These are phyloP conservation scores for Rhizopus sp. DNA, from an alignment of 371 early-diverging fungal genomes.

Conservation along the genomic window DNA sequence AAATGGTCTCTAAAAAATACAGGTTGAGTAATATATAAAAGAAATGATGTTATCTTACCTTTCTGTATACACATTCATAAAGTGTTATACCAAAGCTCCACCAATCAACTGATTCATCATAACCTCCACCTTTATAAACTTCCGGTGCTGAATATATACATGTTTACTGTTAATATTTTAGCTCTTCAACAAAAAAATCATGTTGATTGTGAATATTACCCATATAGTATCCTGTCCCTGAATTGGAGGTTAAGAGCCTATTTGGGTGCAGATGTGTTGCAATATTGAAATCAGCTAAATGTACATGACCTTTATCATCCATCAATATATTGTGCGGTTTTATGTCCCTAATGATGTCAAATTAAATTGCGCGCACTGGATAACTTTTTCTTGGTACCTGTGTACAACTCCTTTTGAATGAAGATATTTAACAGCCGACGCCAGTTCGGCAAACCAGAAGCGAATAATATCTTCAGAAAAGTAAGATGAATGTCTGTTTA, in stretches of 20 bases:
- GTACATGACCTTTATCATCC: constrained; percentile 75
- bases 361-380: not conserved
- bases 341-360: constrained; percentile 56
- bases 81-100: constrained; percentile 92
- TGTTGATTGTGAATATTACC: constrained; percentile 35
- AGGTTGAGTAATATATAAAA: not conserved
- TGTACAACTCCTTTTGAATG: constrained; percentile 82
- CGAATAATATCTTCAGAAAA: constrained; percentile 74
- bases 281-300: constrained; percentile 84
- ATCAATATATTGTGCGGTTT: constrained; percentile 88
- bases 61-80: constrained; percentile 69
- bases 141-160: constrained; percentile 70
- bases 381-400: constrained; percentile 32
- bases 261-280: constrained; percentile 64
- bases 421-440: constrained; percentile 74
- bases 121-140: constrained; percentile 71
- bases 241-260: constrained; percentile 68
- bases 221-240: constrained; percentile 83
- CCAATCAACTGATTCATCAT: constrained; percentile 82
- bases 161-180: constrained; percentile 1
- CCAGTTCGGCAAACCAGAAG: constrained; percentile 80
- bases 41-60: constrained; percentile 26
- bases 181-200: not conserved
- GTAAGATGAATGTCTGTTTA: constrained; percentile 53
- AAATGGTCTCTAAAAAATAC: constrained; percentile 55